Evolutionary conservation across 2,329 filamentous ascomycete species (phyloP).

Genomic region (Pseudogymnoascus sp.): DNA sequence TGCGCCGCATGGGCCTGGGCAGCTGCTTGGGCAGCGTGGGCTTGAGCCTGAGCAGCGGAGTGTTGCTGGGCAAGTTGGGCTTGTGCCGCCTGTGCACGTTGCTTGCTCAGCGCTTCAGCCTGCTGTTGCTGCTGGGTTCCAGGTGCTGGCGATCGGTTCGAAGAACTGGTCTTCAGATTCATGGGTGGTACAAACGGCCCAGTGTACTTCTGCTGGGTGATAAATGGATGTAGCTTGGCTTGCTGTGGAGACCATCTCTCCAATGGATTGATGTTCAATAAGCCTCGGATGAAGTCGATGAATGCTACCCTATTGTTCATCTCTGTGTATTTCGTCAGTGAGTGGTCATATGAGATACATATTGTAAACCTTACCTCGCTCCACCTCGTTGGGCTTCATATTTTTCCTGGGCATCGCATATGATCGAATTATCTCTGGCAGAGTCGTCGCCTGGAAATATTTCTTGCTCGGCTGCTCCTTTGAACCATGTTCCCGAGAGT

Average conservation of each 20-base stretch:
- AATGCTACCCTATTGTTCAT: conserved; percentile 97
- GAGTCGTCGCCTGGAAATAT: conserved; percentile 89
- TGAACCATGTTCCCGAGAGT: conserved; percentile 86
- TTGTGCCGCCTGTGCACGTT: conserved; percentile 67
- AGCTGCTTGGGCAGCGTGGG: conserved; percentile 57
- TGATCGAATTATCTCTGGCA: conserved; percentile 94
- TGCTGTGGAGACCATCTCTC: conserved; percentile 98
- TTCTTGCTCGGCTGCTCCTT: conserved; percentile 99
- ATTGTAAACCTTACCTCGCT: conserved; percentile 63
- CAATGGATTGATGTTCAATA: conserved; percentile 89
- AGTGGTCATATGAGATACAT: neutral
- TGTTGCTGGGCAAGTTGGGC: conserved; percentile 32
- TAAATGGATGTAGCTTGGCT: conserved; percentile 94
- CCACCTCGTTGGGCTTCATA: conserved; percentile 96
- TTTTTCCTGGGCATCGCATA: conserved; percentile 99
- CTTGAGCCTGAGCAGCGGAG: conserved; percentile 44
- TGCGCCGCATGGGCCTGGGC: conserved; percentile 51
- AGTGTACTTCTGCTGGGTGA: conserved; percentile 95
- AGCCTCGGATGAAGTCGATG: conserved; percentile 92
- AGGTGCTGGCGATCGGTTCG: conserved; percentile 81
- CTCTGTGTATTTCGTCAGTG: conserved; percentile 50
- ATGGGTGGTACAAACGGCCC: conserved; percentile 94
- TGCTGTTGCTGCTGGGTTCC: conserved; percentile 95
- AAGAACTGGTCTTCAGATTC: conserved; percentile 83
- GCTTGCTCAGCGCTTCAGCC: conserved; percentile 88